phyloP scores from a whole-genome alignment of 1,139 yeast species.

The Pneumocystis oryctolagi region DNA sequence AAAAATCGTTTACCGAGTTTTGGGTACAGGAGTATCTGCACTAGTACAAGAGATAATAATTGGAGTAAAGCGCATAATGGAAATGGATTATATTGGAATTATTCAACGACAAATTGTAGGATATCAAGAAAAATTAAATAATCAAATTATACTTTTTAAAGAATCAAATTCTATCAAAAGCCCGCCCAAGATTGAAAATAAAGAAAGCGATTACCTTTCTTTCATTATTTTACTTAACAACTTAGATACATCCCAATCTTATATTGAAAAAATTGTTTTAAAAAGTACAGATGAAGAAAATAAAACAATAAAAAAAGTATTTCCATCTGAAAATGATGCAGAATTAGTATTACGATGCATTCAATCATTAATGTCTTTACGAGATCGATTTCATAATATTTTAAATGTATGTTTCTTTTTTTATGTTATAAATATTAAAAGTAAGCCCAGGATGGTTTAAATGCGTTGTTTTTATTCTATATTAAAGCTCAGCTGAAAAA shows the following conservation, averaged over 20 bases:
- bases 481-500: neutral
- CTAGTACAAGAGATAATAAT: constrained; percentile 10
- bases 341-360: constrained; percentile 3
- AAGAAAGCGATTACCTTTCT: constrained; percentile 8
- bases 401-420: constrained; percentile 3
- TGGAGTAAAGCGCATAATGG: constrained; percentile 11
- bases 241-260: constrained; percentile 13
- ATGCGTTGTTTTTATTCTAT: constrained; percentile 6
- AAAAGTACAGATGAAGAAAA: constrained; percentile 10
- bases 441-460: constrained; percentile 6
- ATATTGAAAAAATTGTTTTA: constrained; percentile 11
- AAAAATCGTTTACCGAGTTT: constrained; percentile 33
- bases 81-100: constrained; percentile 15
- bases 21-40: constrained; percentile 11
- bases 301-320: constrained; percentile 3
- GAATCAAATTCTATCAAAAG: neutral
- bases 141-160: neutral
- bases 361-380: constrained; percentile 10
- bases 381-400: constrained; percentile 7
- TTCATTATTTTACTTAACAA: constrained; percentile 28
- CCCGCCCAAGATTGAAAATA: constrained; percentile 9
- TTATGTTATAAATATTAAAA: constrained; percentile 3
- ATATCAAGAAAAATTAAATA: constrained; percentile 10
- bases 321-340: constrained; percentile 10
- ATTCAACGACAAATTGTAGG: constrained; percentile 15